Evolutionary conservation across 2,329 filamentous ascomycete genomes (phyloP), one percentile per base, ranked within the genome.

Genomic region (Atkinsonella texensis): DNA sequence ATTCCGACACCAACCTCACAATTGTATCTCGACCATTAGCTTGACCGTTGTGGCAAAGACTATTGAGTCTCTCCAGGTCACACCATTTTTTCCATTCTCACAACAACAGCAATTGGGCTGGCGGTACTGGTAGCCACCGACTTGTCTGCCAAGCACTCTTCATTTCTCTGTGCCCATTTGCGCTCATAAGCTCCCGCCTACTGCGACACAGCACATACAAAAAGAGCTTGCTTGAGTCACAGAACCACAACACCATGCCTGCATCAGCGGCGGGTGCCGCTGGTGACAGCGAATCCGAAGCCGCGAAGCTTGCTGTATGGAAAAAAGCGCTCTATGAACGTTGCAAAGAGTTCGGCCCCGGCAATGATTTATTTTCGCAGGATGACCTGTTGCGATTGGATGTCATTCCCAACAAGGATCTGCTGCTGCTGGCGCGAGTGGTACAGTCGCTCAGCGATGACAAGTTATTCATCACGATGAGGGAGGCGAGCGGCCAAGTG

Each of bases 381-480:
- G 70, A 75, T 38, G 79, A 83, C 57, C 68, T 84, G 40, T 65
- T 79, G 53, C 73, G 72, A 28, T 70, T 83, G 52, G 72, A 74
- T 53, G 71, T 83, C 55, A 74, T 83, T 47, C 77, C 79, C 5
- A 74, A 76, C 48, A 69, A 75, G 54, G 75, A 83, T 62, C 65
- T 80, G 55, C 64, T 71, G 60, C 70, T 76, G 46, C 73, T 84
- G 20, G 64, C 80, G 52, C 67, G 69, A 51, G 74, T 81, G 15
- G 71, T 83, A 41, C 77, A 83, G 65, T 70, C 67, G 35, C 72
- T 84, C 49, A 75, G 74, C 54, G 71, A 80, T 59, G 80, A 84
- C 60, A 79, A 77, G 62, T 72, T 83, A 39, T 77, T 84, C 58
- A 67, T 70, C 48, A 70, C 68, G 43, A 69, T 70, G 67, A 63